Conservation (phyloP, 1,284 basidiomycete species). For the Schizophyllum amplum region DNA sequence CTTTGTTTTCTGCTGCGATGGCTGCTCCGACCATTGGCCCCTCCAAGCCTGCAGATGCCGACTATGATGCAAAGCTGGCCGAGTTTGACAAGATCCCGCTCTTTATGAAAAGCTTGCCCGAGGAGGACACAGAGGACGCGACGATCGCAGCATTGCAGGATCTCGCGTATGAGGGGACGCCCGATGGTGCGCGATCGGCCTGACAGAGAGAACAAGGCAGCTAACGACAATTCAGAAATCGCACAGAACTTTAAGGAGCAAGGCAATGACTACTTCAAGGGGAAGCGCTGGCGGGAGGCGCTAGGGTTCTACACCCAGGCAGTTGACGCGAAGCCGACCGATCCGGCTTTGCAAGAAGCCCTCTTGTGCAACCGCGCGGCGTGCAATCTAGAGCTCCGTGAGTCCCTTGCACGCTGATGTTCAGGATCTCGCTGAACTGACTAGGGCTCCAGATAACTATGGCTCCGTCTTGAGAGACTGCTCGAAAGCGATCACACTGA, state of each 20-base stretch:
- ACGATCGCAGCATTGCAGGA: slow-evolving; percentile 81
- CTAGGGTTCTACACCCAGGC: slow-evolving; percentile 87
- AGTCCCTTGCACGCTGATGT: slow-evolving; percentile 18
- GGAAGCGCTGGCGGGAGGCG: slow-evolving; percentile 83
- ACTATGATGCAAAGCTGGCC: slow-evolving; percentile 39
- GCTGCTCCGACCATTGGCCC: slow-evolving; percentile 26
- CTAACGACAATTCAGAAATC: slow-evolving; percentile 51
- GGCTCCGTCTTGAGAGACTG: slow-evolving; percentile 81
- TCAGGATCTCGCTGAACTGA: slow-evolving; percentile 1
- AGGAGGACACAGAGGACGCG: slow-evolving; percentile 52
- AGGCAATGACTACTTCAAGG: slow-evolving; percentile 90
- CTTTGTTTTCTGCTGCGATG: slow-evolving; percentile 15
- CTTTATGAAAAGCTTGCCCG: slow-evolving; percentile 88
- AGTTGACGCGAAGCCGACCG: slow-evolving; percentile 73
- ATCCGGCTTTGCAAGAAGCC: slow-evolving; percentile 53
- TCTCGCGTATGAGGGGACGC: slow-evolving; percentile 83
- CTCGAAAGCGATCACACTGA: slow-evolving; percentile 60
- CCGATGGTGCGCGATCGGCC: slow-evolving; percentile 64
- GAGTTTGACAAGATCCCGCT: slow-evolving; percentile 62
- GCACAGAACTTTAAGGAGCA: slow-evolving; percentile 92
- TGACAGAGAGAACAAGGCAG: not conserved
- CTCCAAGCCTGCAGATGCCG: slow-evolving; percentile 25
- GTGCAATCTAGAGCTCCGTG: slow-evolving; percentile 84
- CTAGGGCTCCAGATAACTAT: slow-evolving; percentile 63
- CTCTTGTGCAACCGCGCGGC: slow-evolving; percentile 88